Percentiles rank a stretch among this genome's conserved stretches.
These are phyloP conservation scores for Phytophthora sp. DNA, from an alignment of 352 stramenopile species.

Conservation along the genomic window DNA sequence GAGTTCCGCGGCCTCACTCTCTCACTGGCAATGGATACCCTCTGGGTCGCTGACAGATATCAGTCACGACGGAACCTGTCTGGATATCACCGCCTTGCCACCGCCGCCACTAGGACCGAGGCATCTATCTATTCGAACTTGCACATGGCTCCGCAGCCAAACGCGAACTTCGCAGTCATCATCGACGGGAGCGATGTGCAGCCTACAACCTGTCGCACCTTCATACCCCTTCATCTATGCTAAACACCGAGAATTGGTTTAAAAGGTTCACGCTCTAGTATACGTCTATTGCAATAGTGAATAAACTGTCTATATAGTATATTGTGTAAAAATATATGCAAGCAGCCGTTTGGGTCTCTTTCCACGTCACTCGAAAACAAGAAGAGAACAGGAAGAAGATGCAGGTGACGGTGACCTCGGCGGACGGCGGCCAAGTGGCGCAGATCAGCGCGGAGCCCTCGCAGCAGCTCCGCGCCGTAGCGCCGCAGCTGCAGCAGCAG, in stretches of 20 bases:
- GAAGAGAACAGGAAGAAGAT: conserved; percentile 33
- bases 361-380: no score
- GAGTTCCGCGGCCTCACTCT: conserved; percentile 8
- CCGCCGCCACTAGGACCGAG: background rate
- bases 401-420: conserved; percentile 72
- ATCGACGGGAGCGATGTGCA: no score
- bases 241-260: no score
- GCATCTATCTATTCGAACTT: background rate
- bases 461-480: conserved; percentile 51
- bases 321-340: no score
- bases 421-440: conserved; percentile 59
- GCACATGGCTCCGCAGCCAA: conserved; percentile 7
- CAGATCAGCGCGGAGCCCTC: conserved; percentile 61
- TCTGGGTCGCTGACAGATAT: conserved; percentile 9
- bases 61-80: no score
- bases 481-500: conserved; percentile 57
- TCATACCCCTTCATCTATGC: no score
- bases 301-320: no score
- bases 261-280: no score
- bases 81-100: no score
- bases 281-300: no score
- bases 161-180: conserved; percentile 19
- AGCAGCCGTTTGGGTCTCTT: no score
- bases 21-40: conserved; percentile 8
- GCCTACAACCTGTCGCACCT: no score